phyloP scores from a whole-genome alignment of 306 rosid species.

The Sechiopsis laciniata region DNA sequence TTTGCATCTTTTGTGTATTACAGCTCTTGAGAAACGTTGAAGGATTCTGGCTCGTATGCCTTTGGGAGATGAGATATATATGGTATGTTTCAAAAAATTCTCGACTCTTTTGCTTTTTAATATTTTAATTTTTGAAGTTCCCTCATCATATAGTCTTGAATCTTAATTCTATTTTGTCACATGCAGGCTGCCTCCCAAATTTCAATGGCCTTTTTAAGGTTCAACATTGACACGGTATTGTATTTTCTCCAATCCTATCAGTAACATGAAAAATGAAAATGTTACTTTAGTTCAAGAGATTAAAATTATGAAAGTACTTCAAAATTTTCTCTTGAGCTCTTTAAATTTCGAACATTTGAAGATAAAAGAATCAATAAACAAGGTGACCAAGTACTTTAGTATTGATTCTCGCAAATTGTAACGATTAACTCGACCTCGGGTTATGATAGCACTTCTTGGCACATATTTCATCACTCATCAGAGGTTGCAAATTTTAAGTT shows the following conservation, averaged over 20 bases:
- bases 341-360: not conserved
- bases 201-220: constrained; percentile 18
- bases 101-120: not conserved
- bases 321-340: not conserved
- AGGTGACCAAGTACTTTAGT: not conserved
- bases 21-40: constrained; percentile 43
- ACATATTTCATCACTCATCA: not conserved
- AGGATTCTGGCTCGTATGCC: constrained; percentile 35
- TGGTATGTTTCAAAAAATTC: constrained; percentile 31
- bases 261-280: not conserved
- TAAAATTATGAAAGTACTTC: not conserved
- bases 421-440: not conserved
- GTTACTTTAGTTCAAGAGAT: not conserved
- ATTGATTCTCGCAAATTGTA: not conserved
- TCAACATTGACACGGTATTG: constrained; percentile 33
- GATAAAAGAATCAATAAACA: not conserved
- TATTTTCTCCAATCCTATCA: constrained; percentile 13
- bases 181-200: constrained; percentile 41
- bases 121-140: not conserved
- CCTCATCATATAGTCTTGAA: not conserved
- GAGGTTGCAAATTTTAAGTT: not conserved
- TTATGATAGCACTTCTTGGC: not conserved
- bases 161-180: not conserved
- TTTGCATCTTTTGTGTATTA: constrained; percentile 14
- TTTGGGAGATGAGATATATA: constrained; percentile 34